Base-by-base conservation (phyloP, 306 rosid species). In the Vigna hirtella region DNA sequence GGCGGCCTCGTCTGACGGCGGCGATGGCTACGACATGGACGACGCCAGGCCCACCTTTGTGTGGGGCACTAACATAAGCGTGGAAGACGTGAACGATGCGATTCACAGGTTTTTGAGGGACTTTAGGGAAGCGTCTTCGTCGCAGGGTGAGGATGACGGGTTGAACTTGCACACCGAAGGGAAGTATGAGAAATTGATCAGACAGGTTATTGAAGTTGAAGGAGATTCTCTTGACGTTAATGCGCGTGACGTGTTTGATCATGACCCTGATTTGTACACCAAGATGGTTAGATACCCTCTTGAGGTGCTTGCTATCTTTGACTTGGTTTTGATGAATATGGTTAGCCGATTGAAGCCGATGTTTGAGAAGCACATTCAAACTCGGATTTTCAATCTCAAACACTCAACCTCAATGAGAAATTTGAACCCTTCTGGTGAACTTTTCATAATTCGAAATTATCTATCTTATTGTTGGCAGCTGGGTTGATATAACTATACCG, bases 1-100 rank as follows among this genome's bases (percentile, higher is more conserved):
- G 1, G 91, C 93, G 0, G 86, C 82, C 32, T 85, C 98, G 0
- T 92, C 98, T 0, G 98, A 95, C 24, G 98, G 93, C 1, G 98
- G 98, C 17, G 97, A 90, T 18, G 92, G 89, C 43, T 93, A 80
- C 24, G 90, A 85, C 81, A 82, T 84, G 85, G 97, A 95, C 36
- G 97, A 95, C 57, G 85, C 86, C 48, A 90, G 92, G 52, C 99
- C 96, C 18, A 93, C 98, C 28, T 91, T 53, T 20, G 99, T 95
- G 0, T 95, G 99, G 99, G 98, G 99, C 2, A 93, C 99, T 11
- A 93, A 88, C 48, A 93, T 95, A n/a, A 93, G 99, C 79, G 99
- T 95, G 0, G 93, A 95, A 30, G 99, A 95, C 43, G 99, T 95
- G 2, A 91, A 93, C 49, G 89, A 86, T 12, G 98, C 98, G 65